Evolutionary conservation across 129 eudicot species (phyloP).

Genomic region (Logfia minima): DNA sequence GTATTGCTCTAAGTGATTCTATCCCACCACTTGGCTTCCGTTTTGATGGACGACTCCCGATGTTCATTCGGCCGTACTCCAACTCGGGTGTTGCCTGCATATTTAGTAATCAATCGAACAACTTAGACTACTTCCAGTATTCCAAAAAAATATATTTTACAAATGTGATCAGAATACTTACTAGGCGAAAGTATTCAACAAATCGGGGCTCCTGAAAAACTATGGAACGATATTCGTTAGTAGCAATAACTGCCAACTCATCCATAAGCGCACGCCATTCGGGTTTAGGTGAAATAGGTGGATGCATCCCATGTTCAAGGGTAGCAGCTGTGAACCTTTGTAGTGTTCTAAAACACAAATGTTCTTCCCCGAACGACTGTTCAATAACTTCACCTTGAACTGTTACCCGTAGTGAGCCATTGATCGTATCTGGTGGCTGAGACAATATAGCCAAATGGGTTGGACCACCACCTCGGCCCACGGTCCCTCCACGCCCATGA

Average conservation of each 20-base stretch:
- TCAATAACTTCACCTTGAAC: conserved; percentile 99
- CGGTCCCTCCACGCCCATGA: conserved; percentile 99
- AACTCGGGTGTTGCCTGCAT: conserved; percentile 88
- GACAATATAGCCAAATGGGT: conserved; percentile 94
- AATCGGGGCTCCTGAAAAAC: conserved; percentile 93
- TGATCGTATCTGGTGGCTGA: conserved; percentile 92
- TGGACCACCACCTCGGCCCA: conserved; percentile 98
- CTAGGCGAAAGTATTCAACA: conserved; percentile 98
- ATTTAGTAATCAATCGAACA: background rate
- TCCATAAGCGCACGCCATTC: conserved; percentile 95
- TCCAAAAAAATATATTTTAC: background rate
- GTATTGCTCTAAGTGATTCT: conserved; percentile 93
- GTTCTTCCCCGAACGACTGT: conserved; percentile 94
- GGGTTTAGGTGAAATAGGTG: conserved; percentile 85
- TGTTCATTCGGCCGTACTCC: conserved; percentile 96
- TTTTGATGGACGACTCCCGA: conserved; percentile 96
- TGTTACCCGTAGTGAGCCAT: conserved; percentile 89
- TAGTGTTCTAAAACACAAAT: conserved; percentile 87
- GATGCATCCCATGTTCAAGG: conserved; percentile 94
- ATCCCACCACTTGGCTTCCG: conserved; percentile 95
- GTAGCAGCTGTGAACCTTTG: conserved; percentile 94
- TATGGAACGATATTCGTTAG: conserved; percentile 78
- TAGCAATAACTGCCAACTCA: conserved; percentile 74
- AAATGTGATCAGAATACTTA: conserved; percentile 35
- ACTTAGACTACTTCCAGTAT: too few relatives aligned